Conservation (phyloP, 306 rosid species). For the Amphicarpaea edgeworthii region DNA sequence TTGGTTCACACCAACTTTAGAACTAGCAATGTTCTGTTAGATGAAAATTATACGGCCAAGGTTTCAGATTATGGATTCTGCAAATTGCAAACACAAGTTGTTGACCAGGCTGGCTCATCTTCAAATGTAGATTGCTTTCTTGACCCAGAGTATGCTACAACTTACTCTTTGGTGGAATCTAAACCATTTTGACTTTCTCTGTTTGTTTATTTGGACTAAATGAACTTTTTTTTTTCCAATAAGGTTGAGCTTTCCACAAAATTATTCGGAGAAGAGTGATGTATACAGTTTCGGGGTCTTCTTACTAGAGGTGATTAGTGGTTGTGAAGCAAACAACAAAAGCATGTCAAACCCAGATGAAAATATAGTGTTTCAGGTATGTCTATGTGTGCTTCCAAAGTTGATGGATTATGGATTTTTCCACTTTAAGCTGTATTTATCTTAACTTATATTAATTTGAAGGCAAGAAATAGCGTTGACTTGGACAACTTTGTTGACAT, state of each 20-base stretch:
- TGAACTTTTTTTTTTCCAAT: background rate
- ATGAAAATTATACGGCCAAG: conserved; percentile 63
- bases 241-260: conserved; percentile 64
- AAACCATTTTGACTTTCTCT: conserved; percentile 14
- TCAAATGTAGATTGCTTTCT: conserved; percentile 64
- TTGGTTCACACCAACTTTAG: conserved; percentile 68
- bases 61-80: conserved; percentile 75
- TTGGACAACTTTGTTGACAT: conserved; percentile 55
- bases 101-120: conserved; percentile 58
- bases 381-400: background rate
- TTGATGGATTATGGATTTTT: background rate
- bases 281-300: conserved; percentile 79
- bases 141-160: conserved; percentile 73
- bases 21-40: conserved; percentile 73
- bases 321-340: conserved; percentile 59
- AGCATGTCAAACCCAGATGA: conserved; percentile 46
- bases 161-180: background rate
- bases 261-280: conserved; percentile 63
- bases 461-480: conserved; percentile 52
- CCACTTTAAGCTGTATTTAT: background rate
- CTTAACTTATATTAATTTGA: conserved; percentile 32
- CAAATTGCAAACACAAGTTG: conserved; percentile 51
- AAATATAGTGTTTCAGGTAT: conserved; percentile 64
- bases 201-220: conserved; percentile 4
- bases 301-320: conserved; percentile 75